Percentiles rank a stretch among this genome's conserved stretches.
phyloP scores from a whole-genome alignment of 805 yeast species.

The Saccharomycopsis sp. region DNA sequence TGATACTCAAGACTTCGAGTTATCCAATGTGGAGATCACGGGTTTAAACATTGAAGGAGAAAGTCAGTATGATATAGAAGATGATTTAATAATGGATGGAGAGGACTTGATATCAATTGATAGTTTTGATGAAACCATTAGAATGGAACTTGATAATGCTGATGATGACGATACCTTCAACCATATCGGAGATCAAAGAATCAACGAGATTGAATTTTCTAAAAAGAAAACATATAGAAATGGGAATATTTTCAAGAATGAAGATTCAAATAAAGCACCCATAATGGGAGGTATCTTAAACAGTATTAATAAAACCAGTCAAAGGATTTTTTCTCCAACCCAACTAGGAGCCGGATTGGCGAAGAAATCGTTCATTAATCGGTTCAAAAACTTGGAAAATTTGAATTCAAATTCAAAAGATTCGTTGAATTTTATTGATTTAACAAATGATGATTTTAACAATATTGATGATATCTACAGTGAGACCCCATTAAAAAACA shows the following conservation, averaged over 20 bases:
- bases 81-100: no score
- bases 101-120: neutral
- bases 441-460: neutral
- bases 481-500: conserved; percentile 8
- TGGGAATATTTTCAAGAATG: neutral
- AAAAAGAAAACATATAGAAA: neutral
- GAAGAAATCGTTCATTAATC: conserved; percentile 5
- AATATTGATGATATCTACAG: conserved; percentile 6
- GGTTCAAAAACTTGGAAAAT: neutral
- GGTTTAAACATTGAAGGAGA: no score
- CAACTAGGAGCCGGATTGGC: conserved; percentile 15
- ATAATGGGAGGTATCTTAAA: neutral
- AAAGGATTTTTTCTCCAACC: conserved; percentile 14
- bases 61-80: no score
- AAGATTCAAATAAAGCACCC: no score
- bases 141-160: neutral
- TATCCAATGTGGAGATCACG: no score
- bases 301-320: conserved; percentile 5
- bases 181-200: neutral
- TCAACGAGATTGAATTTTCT: neutral
- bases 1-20: no score
- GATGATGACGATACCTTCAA: neutral
- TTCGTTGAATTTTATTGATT: neutral
- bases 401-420: neutral
- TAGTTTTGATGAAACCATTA: neutral